Percentiles rank a stretch among this genome's conserved stretches.
phyloP scores from a whole-genome alignment of 129 eudicot genomes.

The Ambrosia trifida region DNA sequence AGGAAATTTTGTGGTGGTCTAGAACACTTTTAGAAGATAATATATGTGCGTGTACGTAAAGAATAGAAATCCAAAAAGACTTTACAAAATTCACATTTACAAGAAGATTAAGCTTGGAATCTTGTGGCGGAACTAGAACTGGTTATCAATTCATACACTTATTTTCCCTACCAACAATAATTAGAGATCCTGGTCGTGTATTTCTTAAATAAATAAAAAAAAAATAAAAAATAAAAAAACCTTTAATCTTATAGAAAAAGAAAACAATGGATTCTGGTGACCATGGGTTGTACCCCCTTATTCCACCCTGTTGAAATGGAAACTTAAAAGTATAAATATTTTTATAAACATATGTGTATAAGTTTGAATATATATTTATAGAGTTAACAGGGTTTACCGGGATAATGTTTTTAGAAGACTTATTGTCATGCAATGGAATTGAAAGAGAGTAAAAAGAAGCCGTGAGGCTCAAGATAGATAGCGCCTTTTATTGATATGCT shows the following conservation, averaged over 20 bases:
- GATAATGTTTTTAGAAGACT: neutral
- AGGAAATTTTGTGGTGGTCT: constrained; percentile 17
- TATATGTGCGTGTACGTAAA: too few species aligned
- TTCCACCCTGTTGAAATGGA: too few species aligned
- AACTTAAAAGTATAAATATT: too few species aligned
- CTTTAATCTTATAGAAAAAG: too few species aligned
- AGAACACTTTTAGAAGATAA: neutral
- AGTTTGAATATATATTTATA: neutral
- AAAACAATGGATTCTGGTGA: too few species aligned
- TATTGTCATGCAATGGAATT: neutral
- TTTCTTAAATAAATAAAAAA: too few species aligned
- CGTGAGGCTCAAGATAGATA: constrained; percentile 40
- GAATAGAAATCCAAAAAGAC: neutral
- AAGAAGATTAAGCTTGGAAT: neutral
- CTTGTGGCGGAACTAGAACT: too few species aligned
- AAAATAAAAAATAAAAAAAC: too few species aligned
- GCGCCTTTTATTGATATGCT: constrained; percentile 17
- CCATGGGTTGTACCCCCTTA: too few species aligned
- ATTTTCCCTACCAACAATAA: too few species aligned
- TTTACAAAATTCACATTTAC: neutral
- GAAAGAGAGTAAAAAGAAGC: constrained; percentile 19
- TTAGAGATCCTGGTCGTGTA: too few species aligned
- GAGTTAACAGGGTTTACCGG: constrained; percentile 7
- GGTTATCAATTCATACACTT: too few species aligned
- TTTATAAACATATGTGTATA: neutral